These are phyloP conservation scores for Pedinophyceae sp. DNA, from an alignment of 139 green algal species.

Conservation along the genomic window DNA sequence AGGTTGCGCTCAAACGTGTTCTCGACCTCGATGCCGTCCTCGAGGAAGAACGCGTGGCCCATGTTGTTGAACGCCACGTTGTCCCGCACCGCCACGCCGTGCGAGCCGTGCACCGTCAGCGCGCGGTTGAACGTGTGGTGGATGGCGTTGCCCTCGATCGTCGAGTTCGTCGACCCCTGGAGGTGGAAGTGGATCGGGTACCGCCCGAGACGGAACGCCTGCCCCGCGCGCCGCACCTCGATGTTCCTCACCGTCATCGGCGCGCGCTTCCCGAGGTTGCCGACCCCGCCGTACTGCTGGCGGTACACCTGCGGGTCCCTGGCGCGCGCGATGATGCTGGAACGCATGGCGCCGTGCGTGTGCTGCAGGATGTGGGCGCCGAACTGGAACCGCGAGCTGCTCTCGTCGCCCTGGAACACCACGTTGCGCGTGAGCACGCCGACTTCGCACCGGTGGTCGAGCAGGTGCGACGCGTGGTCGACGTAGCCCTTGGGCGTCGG, in stretches of 20 bases:
- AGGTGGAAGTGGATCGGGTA: conserved; percentile 11
- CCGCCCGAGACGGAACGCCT: conserved; percentile 3
- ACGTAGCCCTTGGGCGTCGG: neutral
- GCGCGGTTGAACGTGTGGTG: conserved; percentile 19
- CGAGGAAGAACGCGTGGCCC: conserved; percentile 44
- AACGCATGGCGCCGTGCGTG: conserved; percentile 1
- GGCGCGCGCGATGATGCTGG: neutral
- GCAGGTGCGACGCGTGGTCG: neutral
- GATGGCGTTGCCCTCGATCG: conserved; percentile 7
- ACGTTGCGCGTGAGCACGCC: conserved; percentile 10
- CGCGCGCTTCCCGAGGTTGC: too few species aligned
- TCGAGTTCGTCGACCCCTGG: conserved; percentile 4
- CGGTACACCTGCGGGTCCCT: neutral
- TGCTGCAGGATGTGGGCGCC: neutral
- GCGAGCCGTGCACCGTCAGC: conserved; percentile 11
- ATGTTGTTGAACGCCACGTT: conserved; percentile 45
- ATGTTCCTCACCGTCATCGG: conserved; percentile 3
- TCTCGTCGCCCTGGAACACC: neutral
- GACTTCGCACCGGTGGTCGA: conserved; percentile 14
- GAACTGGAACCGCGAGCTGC: neutral
- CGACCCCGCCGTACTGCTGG: neutral
- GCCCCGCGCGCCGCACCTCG: conserved; percentile 2
- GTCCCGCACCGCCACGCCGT: conserved; percentile 14
- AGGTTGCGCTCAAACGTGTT: conserved; percentile 48
- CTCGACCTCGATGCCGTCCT: conserved; percentile 34